Evolutionary conservation across 2,329 filamentous ascomycete species (phyloP).

Genomic region (Ilyonectria mors-panacis): DNA sequence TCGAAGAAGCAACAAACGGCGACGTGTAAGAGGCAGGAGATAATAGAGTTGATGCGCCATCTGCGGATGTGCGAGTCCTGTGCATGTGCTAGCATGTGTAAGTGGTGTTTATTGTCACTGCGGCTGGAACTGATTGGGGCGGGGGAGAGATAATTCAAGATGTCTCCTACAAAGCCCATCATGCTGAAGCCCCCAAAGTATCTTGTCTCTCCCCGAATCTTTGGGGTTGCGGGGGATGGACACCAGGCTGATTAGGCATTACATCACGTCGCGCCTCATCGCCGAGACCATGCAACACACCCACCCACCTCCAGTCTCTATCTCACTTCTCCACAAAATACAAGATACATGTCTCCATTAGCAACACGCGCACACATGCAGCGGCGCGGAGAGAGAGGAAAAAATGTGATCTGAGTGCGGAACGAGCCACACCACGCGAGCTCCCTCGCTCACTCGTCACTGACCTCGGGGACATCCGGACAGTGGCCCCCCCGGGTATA

Average conservation of each 20-base stretch:
- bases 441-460: constrained; percentile 7
- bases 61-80: not conserved
- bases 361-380: not conserved
- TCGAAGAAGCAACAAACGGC: not conserved
- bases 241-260: constrained; percentile 2
- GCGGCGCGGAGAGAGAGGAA: not conserved
- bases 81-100: not conserved
- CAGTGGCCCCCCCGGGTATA: constrained; percentile 24
- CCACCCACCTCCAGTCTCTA: constrained; percentile 9
- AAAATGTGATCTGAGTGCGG: not conserved
- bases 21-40: not conserved
- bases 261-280: constrained; percentile 13
- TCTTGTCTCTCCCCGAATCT: not conserved
- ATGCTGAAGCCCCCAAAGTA: constrained; percentile 5
- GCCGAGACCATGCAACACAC: not conserved
- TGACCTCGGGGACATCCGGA: constrained; percentile 37
- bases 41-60: not conserved
- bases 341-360: not conserved
- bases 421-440: not conserved
- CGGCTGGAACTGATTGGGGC: not conserved
- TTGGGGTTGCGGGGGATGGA: constrained; percentile 13
- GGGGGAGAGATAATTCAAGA: not conserved
- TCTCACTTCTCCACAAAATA: constrained; percentile 15
- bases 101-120: not conserved
- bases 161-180: not conserved